These are phyloP conservation scores for Tulasnella sp. DNA, from an alignment of 768 basidiomycete species.

Conservation along the genomic window DNA sequence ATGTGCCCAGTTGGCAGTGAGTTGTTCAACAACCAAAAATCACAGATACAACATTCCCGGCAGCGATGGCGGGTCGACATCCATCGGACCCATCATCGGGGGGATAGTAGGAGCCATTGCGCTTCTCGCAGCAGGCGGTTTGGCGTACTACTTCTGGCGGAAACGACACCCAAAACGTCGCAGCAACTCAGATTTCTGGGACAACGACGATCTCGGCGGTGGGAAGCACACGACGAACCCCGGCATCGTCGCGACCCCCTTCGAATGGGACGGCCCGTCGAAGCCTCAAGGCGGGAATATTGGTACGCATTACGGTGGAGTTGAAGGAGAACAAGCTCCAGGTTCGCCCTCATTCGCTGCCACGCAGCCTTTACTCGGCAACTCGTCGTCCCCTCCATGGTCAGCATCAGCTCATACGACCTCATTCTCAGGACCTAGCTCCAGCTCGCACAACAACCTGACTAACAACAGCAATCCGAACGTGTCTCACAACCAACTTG, in stretches of 20 bases:
- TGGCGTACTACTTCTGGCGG: not conserved
- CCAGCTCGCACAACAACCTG: not conserved
- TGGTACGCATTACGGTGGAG: not conserved
- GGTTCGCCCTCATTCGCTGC: slow-evolving; percentile 9
- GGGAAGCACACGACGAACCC: not conserved
- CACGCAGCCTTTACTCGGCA: slow-evolving; percentile 3
- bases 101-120: not conserved
- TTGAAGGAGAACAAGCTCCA: slow-evolving; percentile 6
- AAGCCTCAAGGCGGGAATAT: not conserved
- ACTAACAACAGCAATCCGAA: not conserved
- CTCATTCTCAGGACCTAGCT: not conserved
- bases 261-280: not conserved
- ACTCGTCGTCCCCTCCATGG: not conserved
- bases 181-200: not conserved
- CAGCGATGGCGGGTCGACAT: not conserved
- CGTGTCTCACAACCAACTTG: not conserved
- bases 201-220: not conserved
- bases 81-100: slow-evolving; percentile 5
- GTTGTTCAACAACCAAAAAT: not conserved
- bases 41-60: not conserved
- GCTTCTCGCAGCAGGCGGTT: not conserved
- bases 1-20: not conserved
- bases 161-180: not conserved
- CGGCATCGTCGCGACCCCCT: slow-evolving; percentile 14
- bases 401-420: not conserved